Conservation (phyloP, 805 yeast species). For the Pichia kluyveri region DNA sequence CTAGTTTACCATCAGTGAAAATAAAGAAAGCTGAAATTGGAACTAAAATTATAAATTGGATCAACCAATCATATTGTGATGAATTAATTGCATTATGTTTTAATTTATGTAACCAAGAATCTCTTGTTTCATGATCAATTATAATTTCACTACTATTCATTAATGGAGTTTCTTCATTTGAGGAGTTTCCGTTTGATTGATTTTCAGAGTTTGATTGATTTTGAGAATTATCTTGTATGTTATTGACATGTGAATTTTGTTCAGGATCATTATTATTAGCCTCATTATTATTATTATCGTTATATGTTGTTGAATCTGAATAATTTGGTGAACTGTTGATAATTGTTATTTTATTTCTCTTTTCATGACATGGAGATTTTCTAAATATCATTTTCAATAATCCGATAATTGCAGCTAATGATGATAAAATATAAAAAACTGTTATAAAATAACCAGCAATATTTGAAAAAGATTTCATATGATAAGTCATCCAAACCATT, state of each 20-base stretch:
- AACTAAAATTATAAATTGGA: conserved; percentile 60
- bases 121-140: conserved; percentile 22
- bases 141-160: conserved; percentile 12
- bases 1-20: conserved; percentile 45
- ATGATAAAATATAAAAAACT: conserved; percentile 35
- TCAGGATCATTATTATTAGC: too few species aligned
- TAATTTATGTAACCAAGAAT: conserved; percentile 18
- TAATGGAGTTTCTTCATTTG: conserved; percentile 5
- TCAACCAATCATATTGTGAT: conserved; percentile 69
- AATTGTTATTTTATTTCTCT: neutral
- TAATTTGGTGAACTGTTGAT: neutral
- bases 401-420: conserved; percentile 44
- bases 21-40: conserved; percentile 53
- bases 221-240: conserved; percentile 4
- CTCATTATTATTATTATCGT: too few species aligned
- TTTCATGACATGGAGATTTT: conserved; percentile 1
- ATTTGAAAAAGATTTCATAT: conserved; percentile 39
- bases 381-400: conserved; percentile 3
- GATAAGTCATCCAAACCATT: conserved; percentile 41
- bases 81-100: conserved; percentile 30
- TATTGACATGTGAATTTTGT: neutral
- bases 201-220: conserved; percentile 1
- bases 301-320: neutral
- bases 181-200: neutral
- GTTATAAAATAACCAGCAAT: conserved; percentile 45